A percentile compares a stretch with the other conserved stretches of the same genome.
phyloP scores from a whole-genome alignment of 371 early-diverging fungal genomes.

The Conidiobolus incongruus region DNA sequence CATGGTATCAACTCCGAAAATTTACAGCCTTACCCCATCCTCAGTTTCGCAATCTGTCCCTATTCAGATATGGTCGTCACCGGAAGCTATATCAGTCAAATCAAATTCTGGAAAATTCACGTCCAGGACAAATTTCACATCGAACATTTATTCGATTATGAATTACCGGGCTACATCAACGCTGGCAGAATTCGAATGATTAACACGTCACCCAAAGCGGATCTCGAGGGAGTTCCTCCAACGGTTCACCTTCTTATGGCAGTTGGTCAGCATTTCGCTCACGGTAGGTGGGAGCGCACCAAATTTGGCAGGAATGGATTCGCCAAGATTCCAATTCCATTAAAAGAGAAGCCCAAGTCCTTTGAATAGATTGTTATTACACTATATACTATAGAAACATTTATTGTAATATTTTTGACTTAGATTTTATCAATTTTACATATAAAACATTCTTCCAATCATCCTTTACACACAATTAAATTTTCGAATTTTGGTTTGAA shows the following conservation, averaged over 20 bases:
- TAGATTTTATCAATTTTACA: too few species aligned
- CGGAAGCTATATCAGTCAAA: slow-evolving; percentile 41
- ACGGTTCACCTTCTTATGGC: slow-evolving; percentile 35
- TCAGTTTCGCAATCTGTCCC: slow-evolving; percentile 51
- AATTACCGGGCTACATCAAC: slow-evolving; percentile 14
- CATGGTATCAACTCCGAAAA: slow-evolving; percentile 42
- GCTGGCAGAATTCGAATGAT: slow-evolving; percentile 9
- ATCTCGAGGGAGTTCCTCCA: slow-evolving; percentile 4
- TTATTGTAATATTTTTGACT: too few species aligned
- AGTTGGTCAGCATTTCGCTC: slow-evolving; percentile 70
- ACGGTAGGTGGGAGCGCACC: slow-evolving; percentile 76
- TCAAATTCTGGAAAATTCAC: slow-evolving; percentile 69
- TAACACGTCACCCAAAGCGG: neutral
- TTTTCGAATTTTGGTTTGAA: too few species aligned
- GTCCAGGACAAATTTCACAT: slow-evolving; percentile 35
- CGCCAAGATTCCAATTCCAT: neutral
- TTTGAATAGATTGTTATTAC: too few species aligned
- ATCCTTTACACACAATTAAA: too few species aligned
- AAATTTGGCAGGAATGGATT: slow-evolving; percentile 38
- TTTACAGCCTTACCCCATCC: slow-evolving; percentile 54
- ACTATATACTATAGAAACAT: too few species aligned
- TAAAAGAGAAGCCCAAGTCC: neutral
- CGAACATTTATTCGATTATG: slow-evolving; percentile 16
- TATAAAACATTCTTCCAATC: too few species aligned
- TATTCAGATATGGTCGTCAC: slow-evolving; percentile 77